Evolutionary conservation across 345 rosid genomes (phyloP).

Genomic region (Aquilaria sinensis): DNA sequence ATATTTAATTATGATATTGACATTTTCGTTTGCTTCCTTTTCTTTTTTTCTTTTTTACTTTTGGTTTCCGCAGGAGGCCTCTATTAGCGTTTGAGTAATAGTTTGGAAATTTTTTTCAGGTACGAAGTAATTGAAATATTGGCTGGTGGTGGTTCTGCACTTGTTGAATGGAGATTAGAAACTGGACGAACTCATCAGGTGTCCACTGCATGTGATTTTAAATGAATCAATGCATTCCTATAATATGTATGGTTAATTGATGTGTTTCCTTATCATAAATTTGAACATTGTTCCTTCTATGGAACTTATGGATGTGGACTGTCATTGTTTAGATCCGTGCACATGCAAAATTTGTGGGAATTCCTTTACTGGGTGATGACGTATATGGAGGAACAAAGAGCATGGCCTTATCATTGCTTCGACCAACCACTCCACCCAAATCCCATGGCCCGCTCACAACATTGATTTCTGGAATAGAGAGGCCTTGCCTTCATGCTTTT

Average conservation of each 20-base stretch:
- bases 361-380: conserved; percentile 83
- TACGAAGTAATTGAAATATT: conserved; percentile 77
- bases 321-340: conserved; percentile 62
- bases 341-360: conserved; percentile 77
- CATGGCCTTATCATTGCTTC: conserved; percentile 76
- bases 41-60: neutral
- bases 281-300: too few relatives aligned
- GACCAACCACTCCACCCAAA: conserved; percentile 39
- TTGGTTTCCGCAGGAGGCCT: neutral
- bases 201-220: neutral
- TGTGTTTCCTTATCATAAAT: too few relatives aligned
- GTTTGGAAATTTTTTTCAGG: conserved; percentile 34
- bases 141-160: conserved; percentile 69
- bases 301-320: too few relatives aligned
- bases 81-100: neutral
- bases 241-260: too few relatives aligned
- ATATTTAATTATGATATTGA: neutral
- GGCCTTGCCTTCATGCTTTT: conserved; percentile 92
- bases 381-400: conserved; percentile 79
- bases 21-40: too few relatives aligned
- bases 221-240: neutral
- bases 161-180: conserved; percentile 97
- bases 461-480: conserved; percentile 56
- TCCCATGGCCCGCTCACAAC: conserved; percentile 32
- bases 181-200: conserved; percentile 99